These are phyloP conservation scores for Suillus decipiens DNA, from an alignment of 768 basidiomycete genomes.

Conservation along the genomic window DNA sequence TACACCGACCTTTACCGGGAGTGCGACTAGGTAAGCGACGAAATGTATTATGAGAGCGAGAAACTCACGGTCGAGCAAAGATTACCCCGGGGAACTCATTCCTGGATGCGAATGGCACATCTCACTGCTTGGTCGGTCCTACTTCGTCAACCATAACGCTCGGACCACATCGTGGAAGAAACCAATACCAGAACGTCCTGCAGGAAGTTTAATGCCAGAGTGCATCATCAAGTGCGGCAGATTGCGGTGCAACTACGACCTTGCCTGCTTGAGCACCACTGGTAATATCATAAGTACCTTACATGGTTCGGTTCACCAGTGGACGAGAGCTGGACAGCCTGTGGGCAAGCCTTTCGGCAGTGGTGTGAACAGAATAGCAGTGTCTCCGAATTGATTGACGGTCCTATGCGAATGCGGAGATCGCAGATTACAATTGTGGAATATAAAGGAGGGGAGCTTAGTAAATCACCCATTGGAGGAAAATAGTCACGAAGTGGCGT, in stretches of 20 bases:
- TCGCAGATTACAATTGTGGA: background rate
- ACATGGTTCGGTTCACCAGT: background rate
- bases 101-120: background rate
- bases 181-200: background rate
- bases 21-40: background rate
- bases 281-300: background rate
- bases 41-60: background rate
- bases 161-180: constrained; percentile 2
- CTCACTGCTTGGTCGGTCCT: background rate
- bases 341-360: background rate
- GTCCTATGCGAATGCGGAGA: background rate
- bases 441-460: background rate
- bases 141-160: background rate
- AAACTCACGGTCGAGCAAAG: background rate
- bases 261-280: background rate
- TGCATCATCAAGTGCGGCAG: background rate
- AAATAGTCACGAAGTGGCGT: background rate
- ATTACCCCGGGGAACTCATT: background rate
- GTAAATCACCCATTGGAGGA: background rate
- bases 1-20: background rate
- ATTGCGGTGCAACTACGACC: background rate
- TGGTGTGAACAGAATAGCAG: background rate
- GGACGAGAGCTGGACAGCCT: background rate
- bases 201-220: background rate
- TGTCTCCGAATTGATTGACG: background rate